phyloP scores from a whole-genome alignment of 176 grass and related monocot species.

The Alopecurus myosuroides region DNA sequence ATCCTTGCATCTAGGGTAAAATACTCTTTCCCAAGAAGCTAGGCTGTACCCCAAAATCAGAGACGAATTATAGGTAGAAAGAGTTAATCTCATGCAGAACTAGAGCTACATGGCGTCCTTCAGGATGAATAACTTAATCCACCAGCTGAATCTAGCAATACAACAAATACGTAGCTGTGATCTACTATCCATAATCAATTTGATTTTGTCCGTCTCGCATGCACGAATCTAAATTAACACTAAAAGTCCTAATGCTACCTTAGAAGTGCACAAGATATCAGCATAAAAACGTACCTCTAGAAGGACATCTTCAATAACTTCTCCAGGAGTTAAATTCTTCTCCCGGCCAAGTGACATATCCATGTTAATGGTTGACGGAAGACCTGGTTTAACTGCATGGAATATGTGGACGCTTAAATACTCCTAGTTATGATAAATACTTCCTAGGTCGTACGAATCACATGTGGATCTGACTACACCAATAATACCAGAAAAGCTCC shows the following conservation, averaged over 20 bases:
- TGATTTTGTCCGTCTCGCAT: neutral
- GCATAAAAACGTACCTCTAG: slow-evolving; percentile 17
- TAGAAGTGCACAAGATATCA: neutral
- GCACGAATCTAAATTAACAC: neutral
- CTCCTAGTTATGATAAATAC: neutral
- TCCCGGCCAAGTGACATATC: neutral
- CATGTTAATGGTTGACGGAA: slow-evolving; percentile 21
- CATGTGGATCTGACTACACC: neutral
- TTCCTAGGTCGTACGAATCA: neutral
- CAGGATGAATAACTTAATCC: neutral
- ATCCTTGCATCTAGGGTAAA: neutral
- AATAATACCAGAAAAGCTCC: neutral
- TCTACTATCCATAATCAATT: neutral
- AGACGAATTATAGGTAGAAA: neutral
- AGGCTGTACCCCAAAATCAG: neutral
- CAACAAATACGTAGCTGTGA: neutral
- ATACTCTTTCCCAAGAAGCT: neutral
- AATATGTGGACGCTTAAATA: neutral
- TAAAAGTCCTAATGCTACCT: neutral
- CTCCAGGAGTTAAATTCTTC: slow-evolving; percentile 30
- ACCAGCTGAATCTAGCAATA: neutral
- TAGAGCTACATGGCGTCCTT: neutral
- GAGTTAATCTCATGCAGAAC: neutral
- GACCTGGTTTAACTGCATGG: slow-evolving; percentile 22
- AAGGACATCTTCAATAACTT: slow-evolving; percentile 18